These are phyloP conservation scores for Novymonas esmeraldas DNA, from an alignment of 208 protist genomes.

Conservation along the genomic window DNA sequence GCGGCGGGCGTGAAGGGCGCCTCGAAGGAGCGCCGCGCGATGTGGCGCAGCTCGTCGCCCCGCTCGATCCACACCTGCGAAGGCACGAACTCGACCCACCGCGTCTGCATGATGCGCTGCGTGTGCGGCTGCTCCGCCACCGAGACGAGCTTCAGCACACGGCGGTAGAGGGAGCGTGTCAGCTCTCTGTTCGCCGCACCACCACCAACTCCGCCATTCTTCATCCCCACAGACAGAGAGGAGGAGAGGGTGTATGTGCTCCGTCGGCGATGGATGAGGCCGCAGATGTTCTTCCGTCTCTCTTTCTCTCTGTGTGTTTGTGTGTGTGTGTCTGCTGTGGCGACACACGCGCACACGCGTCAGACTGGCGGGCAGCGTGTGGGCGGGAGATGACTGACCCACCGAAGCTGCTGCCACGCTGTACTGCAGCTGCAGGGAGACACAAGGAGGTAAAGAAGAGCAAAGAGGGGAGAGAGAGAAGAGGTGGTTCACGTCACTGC, in stretches of 20 bases:
- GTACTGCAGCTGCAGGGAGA: too few relatives aligned
- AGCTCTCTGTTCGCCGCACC: slow-evolving; percentile 19
- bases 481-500: too few relatives aligned
- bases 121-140: slow-evolving; percentile 17
- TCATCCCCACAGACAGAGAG: background rate
- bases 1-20: slow-evolving; percentile 16
- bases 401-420: too few relatives aligned
- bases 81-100: slow-evolving; percentile 62
- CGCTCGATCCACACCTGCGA: slow-evolving; percentile 20
- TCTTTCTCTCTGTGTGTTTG: too few relatives aligned
- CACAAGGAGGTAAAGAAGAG: too few relatives aligned
- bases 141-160: slow-evolving; percentile 21
- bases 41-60: slow-evolving; percentile 20
- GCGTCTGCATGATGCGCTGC: slow-evolving; percentile 25
- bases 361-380: too few relatives aligned
- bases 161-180: slow-evolving; percentile 29
- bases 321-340: too few relatives aligned
- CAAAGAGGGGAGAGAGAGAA: too few relatives aligned
- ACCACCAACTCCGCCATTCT: background rate
- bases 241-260: background rate
- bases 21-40: slow-evolving; percentile 43
- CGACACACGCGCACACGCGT: too few relatives aligned
- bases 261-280: too few relatives aligned
- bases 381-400: too few relatives aligned
- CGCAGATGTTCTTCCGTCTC: too few relatives aligned